These are phyloP conservation scores for Claviceps arundinis DNA, from an alignment of 2,329 filamentous ascomycete genomes.

Conservation along the genomic window DNA sequence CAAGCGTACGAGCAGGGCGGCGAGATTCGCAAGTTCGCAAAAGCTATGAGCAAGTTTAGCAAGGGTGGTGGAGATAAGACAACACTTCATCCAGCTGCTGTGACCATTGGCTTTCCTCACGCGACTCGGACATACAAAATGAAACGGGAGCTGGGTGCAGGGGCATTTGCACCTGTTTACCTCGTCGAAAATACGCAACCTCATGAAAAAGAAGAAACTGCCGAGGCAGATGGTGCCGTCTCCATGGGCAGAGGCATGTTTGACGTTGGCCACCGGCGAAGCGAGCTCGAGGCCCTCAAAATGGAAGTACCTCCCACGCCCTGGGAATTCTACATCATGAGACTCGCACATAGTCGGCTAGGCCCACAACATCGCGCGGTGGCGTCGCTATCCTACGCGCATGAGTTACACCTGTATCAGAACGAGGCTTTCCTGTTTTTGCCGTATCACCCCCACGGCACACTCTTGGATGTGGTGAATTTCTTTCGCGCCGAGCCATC, in stretches of 20 bases:
- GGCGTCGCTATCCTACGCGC: conserved; percentile 66
- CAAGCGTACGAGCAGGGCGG: conserved; percentile 50
- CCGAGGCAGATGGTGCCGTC: conserved; percentile 27
- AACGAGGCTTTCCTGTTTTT: conserved; percentile 85
- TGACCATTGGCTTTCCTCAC: conserved; percentile 55
- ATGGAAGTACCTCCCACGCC: conserved; percentile 80
- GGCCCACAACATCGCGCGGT: conserved; percentile 56
- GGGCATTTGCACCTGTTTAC: conserved; percentile 92
- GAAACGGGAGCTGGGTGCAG: conserved; percentile 76
- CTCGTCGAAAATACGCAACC: conserved; percentile 62
- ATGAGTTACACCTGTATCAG: conserved; percentile 83
- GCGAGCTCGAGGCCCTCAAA: conserved; percentile 73
- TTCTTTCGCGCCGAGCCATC: conserved; percentile 58
- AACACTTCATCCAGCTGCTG: conserved; percentile 42
- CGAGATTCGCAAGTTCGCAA: conserved; percentile 75
- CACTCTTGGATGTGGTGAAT: conserved; percentile 90
- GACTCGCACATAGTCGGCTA: conserved; percentile 64
- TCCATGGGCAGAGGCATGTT: conserved; percentile 51
- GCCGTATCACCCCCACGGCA: conserved; percentile 79
- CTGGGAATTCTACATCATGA: conserved; percentile 97
- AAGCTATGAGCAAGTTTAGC: conserved; percentile 44
- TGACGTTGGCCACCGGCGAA: conserved; percentile 38
- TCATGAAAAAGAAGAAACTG: conserved; percentile 26
- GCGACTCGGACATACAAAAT: conserved; percentile 58
- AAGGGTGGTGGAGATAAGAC: conserved; percentile 48